Conservation (phyloP, 2,329 filamentous ascomycete species). For the Ustilaginoidea virens region DNA sequence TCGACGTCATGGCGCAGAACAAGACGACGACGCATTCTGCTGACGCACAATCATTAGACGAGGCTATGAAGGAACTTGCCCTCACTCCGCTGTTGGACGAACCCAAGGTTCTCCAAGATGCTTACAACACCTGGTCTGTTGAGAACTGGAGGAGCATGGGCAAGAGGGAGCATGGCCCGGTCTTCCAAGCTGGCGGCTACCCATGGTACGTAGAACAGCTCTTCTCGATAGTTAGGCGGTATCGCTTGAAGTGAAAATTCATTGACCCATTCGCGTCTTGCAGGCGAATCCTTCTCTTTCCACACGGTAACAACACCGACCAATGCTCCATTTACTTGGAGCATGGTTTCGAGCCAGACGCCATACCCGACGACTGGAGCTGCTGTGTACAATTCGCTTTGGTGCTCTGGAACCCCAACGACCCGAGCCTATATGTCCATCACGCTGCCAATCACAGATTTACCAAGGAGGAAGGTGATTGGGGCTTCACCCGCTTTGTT, state of each 20-base stretch:
- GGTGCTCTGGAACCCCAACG: slow-evolving; percentile 86
- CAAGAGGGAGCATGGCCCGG: slow-evolving; percentile 74
- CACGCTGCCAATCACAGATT: slow-evolving; percentile 88
- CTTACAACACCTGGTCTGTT: slow-evolving; percentile 73
- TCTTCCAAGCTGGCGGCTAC: slow-evolving; percentile 72
- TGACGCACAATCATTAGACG: slow-evolving; percentile 33
- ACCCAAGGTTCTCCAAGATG: slow-evolving; percentile 64
- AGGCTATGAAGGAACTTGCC: slow-evolving; percentile 71
- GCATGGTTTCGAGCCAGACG: slow-evolving; percentile 66
- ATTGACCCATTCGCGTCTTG: neutral
- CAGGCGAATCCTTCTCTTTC: slow-evolving; percentile 90
- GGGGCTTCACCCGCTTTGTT: slow-evolving; percentile 95
- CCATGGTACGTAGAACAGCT: slow-evolving; percentile 75
- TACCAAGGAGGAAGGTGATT: slow-evolving; percentile 90
- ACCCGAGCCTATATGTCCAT: slow-evolving; percentile 72
- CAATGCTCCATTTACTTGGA: slow-evolving; percentile 92
- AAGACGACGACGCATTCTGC: too few species aligned
- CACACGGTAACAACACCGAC: slow-evolving; percentile 86
- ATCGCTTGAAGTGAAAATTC: too few species aligned
- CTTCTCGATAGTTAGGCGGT: too few species aligned
- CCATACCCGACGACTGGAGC: slow-evolving; percentile 83
- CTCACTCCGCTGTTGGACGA: slow-evolving; percentile 60
- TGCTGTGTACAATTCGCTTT: slow-evolving; percentile 92
- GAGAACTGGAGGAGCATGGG: slow-evolving; percentile 62
- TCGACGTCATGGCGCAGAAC: too few species aligned